Percentiles rank a stretch among this genome's conserved stretches.
phyloP scores from a whole-genome alignment of 1,284 basidiomycete genomes.

The Melampsora larici-populina region DNA sequence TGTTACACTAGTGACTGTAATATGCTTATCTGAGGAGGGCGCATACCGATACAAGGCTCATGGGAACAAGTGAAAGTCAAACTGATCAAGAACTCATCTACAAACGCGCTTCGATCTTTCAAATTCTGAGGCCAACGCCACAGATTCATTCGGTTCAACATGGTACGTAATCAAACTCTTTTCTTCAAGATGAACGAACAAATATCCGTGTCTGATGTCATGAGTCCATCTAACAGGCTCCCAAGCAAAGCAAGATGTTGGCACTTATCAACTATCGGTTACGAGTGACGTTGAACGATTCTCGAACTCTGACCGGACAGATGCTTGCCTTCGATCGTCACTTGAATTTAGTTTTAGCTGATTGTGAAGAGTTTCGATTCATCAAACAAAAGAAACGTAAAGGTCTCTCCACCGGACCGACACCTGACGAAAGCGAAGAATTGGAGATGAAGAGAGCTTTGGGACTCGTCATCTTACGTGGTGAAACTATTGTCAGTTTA shows the following conservation, averaged over 20 bases:
- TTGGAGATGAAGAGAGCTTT: constrained; percentile 95
- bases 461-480: constrained; percentile 90
- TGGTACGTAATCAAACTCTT: not conserved
- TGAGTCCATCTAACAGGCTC: constrained; percentile 53
- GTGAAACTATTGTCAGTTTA: constrained; percentile 92
- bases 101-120: no score
- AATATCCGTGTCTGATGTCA: not conserved
- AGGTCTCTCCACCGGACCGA: constrained; percentile 47
- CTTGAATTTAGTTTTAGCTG: constrained; percentile 98
- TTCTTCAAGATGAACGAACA: not conserved
- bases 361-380: constrained; percentile 91
- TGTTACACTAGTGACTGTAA: no score
- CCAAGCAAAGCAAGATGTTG: constrained; percentile 97
- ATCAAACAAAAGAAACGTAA: constrained; percentile 79
- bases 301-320: constrained; percentile 89
- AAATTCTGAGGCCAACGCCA: no score
- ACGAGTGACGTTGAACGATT: constrained; percentile 96
- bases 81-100: no score
- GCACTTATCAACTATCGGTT: constrained; percentile 95
- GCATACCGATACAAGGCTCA: no score
- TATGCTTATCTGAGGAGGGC: no score
- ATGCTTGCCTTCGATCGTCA: constrained; percentile 99
- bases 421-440: constrained; percentile 53
- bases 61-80: no score
- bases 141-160: not conserved